Percentiles rank a stretch among this genome's conserved stretches.
phyloP scores from a whole-genome alignment of 345 rosid genomes.

The Populus alba region DNA sequence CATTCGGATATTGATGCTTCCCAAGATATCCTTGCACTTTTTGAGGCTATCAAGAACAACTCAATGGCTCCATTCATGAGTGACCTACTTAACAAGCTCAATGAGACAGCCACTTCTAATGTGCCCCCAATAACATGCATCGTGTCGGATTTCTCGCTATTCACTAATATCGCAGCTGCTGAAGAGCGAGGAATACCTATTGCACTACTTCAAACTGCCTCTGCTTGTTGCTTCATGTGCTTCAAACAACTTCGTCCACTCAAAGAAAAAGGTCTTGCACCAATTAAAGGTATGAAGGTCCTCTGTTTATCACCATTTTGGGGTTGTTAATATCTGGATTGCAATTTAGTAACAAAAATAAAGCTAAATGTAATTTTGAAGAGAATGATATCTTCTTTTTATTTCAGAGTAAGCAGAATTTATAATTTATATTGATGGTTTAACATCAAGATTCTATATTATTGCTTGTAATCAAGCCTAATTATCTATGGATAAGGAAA shows the following conservation, averaged over 20 bases:
- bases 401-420: too few relatives aligned
- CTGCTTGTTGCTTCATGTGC: slow-evolving; percentile 8
- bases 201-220: neutral
- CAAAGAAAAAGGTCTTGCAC: neutral
- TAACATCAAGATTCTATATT: too few relatives aligned
- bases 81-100: neutral
- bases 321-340: too few relatives aligned
- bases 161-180: neutral
- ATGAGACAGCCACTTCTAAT: neutral
- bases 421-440: too few relatives aligned
- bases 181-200: slow-evolving; percentile 2
- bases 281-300: slow-evolving; percentile 3
- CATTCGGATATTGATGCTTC: neutral
- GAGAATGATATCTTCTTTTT: too few relatives aligned
- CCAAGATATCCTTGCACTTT: neutral
- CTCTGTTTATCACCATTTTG: too few relatives aligned
- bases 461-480: too few relatives aligned
- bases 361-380: too few relatives aligned
- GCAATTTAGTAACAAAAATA: too few relatives aligned
- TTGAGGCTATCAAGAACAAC: neutral
- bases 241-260: neutral
- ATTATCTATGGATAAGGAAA: too few relatives aligned
- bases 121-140: too few relatives aligned
- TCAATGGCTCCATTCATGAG: neutral
- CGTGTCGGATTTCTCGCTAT: neutral